Base-by-base conservation (phyloP, 2,329 filamentous ascomycete genomes). In the Ophiocordyceps camponoti-floridani region DNA sequence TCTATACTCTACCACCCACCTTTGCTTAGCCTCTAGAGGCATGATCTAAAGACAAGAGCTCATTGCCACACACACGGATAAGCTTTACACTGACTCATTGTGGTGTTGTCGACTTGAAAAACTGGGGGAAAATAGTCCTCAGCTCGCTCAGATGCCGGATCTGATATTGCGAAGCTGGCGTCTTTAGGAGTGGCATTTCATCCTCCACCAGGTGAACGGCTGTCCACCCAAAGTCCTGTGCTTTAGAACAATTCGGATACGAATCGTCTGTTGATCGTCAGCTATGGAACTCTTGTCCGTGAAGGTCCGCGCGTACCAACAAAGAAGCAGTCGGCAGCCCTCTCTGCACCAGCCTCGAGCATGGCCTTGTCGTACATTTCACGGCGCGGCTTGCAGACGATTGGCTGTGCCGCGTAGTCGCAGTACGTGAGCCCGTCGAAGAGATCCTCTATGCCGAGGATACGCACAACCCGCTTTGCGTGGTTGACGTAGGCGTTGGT, bases 351-450 rank as follows among this genome's bases (percentile, higher is more conserved):
- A 0, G 89, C 87, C 53, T 96, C 83, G 42, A 62, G 68, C 83
- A 96, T 94, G 6, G 84, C 91, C 64, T 91, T 94, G 35, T 73
- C 73, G 58, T 79, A 98, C 82, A 94, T 91, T 44, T 79, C 77
- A 44, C 70, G 69, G 46, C 83, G 73, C 3, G 91, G 91, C 61
- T 98, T 98, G 67, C 91, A 95, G 42, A 93, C 63, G 49, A 98
- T 70, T 6, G 76, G 81, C 40, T 75, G 66, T 14, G 73, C 64
- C 11, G 68, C 72, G 62, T 98, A 98, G 62, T 98, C 85, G 58
- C 93, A 98, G 61, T 78, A 98, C 0, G 91, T 98, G 48, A 96
- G 77, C 8, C 91, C 91, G 50, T 96, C 89, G 57, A 98, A 98
- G 26, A 89, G 65, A 58, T 94, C 85, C 2, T 93, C 87, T 23